These are phyloP conservation scores for Heterobasidion parviporum DNA, from an alignment of 1,284 basidiomycete genomes.

Conservation along the genomic window DNA sequence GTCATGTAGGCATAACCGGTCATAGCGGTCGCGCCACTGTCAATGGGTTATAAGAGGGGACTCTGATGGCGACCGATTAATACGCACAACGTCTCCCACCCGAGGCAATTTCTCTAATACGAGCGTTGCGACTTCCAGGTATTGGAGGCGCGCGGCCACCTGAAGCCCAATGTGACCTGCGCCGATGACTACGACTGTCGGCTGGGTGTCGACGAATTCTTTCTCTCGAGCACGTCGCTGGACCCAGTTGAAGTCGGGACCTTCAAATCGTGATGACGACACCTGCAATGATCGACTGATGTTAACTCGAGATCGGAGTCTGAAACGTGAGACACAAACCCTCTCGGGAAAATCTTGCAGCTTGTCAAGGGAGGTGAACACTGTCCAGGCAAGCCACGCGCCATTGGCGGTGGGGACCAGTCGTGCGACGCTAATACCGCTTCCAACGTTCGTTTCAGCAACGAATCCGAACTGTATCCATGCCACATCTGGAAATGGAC, in stretches of 20 bases:
- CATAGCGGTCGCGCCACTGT: constrained; percentile 47
- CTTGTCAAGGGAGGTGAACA: constrained; percentile 53
- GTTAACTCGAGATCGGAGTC: not conserved
- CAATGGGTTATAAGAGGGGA: not conserved
- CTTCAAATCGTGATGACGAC: constrained; percentile 33
- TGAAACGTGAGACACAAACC: constrained; percentile 16
- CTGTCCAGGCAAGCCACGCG: constrained; percentile 48
- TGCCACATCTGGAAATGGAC: constrained; percentile 44
- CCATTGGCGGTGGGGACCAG: constrained; percentile 39
- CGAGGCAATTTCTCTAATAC: constrained; percentile 35
- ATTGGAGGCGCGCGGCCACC: constrained; percentile 49
- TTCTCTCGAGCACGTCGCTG: constrained; percentile 32
- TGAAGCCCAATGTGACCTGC: constrained; percentile 61
- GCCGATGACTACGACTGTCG: constrained; percentile 49
- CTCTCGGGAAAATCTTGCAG: constrained; percentile 43
- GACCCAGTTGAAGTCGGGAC: constrained; percentile 29
- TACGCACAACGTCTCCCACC: constrained; percentile 32
- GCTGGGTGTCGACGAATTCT: constrained; percentile 21
- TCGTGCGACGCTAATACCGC: constrained; percentile 44
- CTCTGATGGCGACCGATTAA: not conserved
- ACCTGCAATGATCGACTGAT: constrained; percentile 3
- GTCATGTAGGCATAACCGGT: constrained; percentile 55
- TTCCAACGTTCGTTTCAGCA: constrained; percentile 45
- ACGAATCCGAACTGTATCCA: constrained; percentile 52
- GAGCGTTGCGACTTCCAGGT: constrained; percentile 31